Conservation (phyloP, 2,329 filamentous ascomycete species). For the Calonectria leucothoes region DNA sequence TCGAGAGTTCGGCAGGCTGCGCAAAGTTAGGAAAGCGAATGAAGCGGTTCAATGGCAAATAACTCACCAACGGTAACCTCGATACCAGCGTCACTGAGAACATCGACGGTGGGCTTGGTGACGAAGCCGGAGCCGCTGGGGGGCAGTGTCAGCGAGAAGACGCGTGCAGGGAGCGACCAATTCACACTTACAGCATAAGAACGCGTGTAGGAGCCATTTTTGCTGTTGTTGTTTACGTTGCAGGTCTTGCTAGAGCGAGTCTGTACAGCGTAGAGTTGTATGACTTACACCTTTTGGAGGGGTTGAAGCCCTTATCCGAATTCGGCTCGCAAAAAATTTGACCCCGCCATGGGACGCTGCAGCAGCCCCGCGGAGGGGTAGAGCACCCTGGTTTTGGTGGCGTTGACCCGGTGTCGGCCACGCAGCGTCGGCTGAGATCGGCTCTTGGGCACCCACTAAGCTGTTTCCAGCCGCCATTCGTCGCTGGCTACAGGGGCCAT, state of each 20-base stretch:
- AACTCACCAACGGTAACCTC: constrained; percentile 70
- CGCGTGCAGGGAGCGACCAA: not conserved
- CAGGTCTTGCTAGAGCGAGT: not conserved
- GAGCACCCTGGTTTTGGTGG: not conserved
- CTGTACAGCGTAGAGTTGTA: constrained; percentile 3
- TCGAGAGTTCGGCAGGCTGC: constrained; percentile 85
- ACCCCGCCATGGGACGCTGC: not conserved
- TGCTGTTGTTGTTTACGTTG: constrained; percentile 13
- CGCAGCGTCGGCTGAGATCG: not conserved
- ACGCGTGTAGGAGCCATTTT: constrained; percentile 30
- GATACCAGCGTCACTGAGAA: constrained; percentile 70
- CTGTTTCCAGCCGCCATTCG: not conserved
- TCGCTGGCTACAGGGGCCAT: not conserved
- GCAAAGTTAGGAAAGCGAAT: constrained; percentile 4
- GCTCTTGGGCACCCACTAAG: not conserved
- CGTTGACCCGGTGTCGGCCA: constrained; percentile 2
- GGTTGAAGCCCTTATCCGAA: constrained; percentile 11
- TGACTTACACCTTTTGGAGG: not conserved
- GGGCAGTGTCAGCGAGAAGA: not conserved
- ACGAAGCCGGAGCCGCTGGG: constrained; percentile 60
- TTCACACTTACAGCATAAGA: constrained; percentile 19
- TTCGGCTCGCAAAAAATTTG: constrained; percentile 7
- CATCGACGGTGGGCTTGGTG: constrained; percentile 72
- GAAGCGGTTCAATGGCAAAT: constrained; percentile 42
- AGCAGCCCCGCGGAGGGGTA: not conserved